Evolutionary conservation across 768 basidiomycete species (phyloP), one percentile per base, ranked within the genome.

Genomic region (Postia placenta): DNA sequence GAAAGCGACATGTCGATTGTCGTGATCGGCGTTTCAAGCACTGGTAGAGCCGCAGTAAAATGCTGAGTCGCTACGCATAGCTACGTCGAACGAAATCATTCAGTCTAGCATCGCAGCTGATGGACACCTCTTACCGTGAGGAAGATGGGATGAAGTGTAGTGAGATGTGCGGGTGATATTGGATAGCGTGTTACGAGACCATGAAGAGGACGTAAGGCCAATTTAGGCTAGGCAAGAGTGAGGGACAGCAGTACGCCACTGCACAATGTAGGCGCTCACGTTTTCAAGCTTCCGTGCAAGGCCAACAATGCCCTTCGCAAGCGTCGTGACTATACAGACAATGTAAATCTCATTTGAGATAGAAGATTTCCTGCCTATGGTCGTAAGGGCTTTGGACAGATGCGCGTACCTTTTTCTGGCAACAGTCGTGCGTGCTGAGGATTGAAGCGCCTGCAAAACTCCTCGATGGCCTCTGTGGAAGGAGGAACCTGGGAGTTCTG

Each of bases 121-220:
- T 24, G 12, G 9, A 43, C 22, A 35, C 48, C 24, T 58, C 79
- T 53, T 47, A 85, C 85, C 49, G 74, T 73, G 28, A 90, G 61
- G 57, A 89, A 85, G 23, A 82, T 66, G 2, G 80, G 72, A 58
- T 92, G 91, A 19, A 91, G 67, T 1, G 82, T 71, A 0, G 89
- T 89, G 23, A 90, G 74, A 60, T 80, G 74, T 6, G 76, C 75
- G 0, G 65, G 66, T 20, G 76, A 69, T 4, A 76, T 77, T 0
- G 83, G 68, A 56, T 84, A 91, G 54, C 86, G 79, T 4, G 66
- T 66, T 25, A 90, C 60, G 35, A 94, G 75, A 55, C 75, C 62
- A 43, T 67, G 69, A 1, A 93, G 69, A 0, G 87, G 82, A 36
- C 64, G 60, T 26, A 94, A 67, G 0, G 87, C 79, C 17, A 63